phyloP scores from a whole-genome alignment of 192 early-diverging fungal species.

The Glomus cerebriforme region DNA sequence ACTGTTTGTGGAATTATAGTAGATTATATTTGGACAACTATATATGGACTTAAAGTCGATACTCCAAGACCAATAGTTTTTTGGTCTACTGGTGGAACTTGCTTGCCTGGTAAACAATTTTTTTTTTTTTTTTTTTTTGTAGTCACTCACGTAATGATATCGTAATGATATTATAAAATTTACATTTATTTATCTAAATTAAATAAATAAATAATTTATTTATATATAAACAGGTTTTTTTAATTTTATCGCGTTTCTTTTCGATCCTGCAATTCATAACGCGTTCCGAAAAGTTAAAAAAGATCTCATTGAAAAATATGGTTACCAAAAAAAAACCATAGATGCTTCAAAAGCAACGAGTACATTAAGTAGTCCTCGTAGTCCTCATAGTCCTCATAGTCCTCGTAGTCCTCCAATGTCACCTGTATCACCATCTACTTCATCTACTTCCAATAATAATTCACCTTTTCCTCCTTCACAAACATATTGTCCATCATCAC shows the following conservation, averaged over 20 bases:
- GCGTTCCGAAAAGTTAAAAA: slow-evolving; percentile 21
- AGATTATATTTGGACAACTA: neutral
- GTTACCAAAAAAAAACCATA: neutral
- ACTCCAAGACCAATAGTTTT: neutral
- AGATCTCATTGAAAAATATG: slow-evolving; percentile 16
- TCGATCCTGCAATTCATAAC: slow-evolving; percentile 26
- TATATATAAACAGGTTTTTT: neutral
- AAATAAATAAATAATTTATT: no score
- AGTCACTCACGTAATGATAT: neutral
- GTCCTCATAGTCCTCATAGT: neutral
- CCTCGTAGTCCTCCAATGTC: neutral
- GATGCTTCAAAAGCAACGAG: neutral
- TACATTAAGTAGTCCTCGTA: neutral
- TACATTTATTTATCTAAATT: no score
- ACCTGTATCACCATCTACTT: neutral
- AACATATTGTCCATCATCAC: neutral
- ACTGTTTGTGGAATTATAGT: slow-evolving; percentile 20
- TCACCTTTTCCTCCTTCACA: neutral
- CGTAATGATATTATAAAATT: no score
- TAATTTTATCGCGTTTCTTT: slow-evolving; percentile 24
- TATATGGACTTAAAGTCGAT: neutral
- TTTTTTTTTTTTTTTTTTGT: neutral
- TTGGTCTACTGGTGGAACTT: slow-evolving; percentile 9
- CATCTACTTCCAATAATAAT: no score
- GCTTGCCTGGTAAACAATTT: neutral